A percentile compares a stretch with the other conserved stretches of the same genome.
phyloP scores from a whole-genome alignment of 2,329 filamentous ascomycete genomes.

The Botrytis paeoniae region DNA sequence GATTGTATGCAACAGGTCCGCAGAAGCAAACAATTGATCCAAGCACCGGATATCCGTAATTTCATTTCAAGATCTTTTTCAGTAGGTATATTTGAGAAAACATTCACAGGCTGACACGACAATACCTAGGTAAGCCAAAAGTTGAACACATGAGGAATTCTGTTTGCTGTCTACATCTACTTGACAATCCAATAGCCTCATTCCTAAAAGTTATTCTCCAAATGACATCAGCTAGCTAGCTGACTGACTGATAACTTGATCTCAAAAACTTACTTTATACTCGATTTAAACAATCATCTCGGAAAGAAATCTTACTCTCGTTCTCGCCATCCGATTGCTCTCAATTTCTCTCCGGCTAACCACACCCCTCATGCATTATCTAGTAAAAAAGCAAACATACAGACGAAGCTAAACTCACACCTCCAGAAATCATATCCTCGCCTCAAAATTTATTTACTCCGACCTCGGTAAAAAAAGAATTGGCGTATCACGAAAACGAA shows the following conservation, averaged over 20 bases:
- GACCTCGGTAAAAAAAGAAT: slow-evolving; percentile 4
- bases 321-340: neutral
- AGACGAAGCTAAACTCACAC: neutral
- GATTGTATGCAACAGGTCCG: neutral
- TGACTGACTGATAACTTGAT: neutral
- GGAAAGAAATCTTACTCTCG: neutral
- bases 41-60: neutral
- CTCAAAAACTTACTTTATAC: neutral
- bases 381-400: neutral
- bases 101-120: neutral
- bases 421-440: neutral
- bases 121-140: neutral
- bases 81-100: neutral
- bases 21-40: neutral
- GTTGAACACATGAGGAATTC: neutral
- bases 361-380: neutral
- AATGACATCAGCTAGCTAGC: neutral
- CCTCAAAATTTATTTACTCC: neutral
- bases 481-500: neutral
- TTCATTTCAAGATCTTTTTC: neutral
- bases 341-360: neutral
- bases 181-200: neutral
- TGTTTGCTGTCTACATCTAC: neutral
- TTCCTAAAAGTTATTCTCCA: neutral
- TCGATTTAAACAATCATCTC: neutral